Evolutionary conservation across 805 yeast species (phyloP), one percentile per base, ranked within the genome.

Genomic region (Debaryomyces castellii): DNA sequence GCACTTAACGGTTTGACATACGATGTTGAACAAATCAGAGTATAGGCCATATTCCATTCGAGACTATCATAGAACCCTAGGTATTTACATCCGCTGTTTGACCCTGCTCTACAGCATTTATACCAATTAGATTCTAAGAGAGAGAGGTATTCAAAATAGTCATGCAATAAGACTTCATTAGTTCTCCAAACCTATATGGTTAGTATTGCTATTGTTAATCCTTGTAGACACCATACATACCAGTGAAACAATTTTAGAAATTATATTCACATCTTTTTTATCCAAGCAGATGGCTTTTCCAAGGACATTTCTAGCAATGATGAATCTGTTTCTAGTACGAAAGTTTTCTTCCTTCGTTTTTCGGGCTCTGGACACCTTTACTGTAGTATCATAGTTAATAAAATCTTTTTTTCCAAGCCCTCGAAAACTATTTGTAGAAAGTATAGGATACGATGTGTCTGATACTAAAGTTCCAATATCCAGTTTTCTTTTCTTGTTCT

Each of bases 181-280:
- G 20, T 37, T 38, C 52, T 58, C 61, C 63, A 57, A 9, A 49
- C 45, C 63, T 57, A 43, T 14, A 41, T 20, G 33, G 50, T 54
- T 50, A 53, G 51, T 48, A 43, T 21, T 7, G 14, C 7, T 6
- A n/a, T 5, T 4, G 9, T 30, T n/a, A 4, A 16, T 22, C 18
- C 18, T 5, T 20, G 5, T 1, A 18, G 8, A 16, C 14, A 23
- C 8, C 5, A 16, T 41, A 44, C 45, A 25, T 49, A 50, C 57
- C 16, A 42, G 20, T 11, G 59, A 50, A 2, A 53, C 47, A 9
- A 46, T 36, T 27, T 44, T 49, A n/a, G 53, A 53, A 22, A 53
- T 45, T 16, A 39, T 38, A 34, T 37, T 39, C 28, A 48, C 43
- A n/a, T 40, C 36, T 8, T 39, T 41, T 3, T 39, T 40, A 22